phyloP scores from a whole-genome alignment of 768 basidiomycete species.

The Rhizopogon vinicolor region DNA sequence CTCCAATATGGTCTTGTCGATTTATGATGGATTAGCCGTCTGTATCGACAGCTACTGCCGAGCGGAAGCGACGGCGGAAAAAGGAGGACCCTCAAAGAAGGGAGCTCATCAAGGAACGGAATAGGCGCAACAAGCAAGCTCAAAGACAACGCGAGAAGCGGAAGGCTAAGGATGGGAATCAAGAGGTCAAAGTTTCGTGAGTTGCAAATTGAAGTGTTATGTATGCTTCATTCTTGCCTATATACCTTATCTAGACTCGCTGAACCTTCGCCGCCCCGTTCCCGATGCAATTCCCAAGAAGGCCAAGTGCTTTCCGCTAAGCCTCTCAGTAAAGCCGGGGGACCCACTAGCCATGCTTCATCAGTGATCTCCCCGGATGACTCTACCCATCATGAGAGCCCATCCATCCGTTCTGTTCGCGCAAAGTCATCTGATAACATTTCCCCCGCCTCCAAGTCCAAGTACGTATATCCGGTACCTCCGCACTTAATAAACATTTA shows the following conservation, averaged over 20 bases:
- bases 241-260: conserved; percentile 16
- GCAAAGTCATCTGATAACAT: not conserved
- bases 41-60: conserved; percentile 6
- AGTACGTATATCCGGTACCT: not conserved
- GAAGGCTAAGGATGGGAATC: not conserved
- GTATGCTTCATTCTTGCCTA: not conserved
- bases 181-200: conserved; percentile 30
- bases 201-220: conserved; percentile 4
- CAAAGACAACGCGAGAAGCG: too few species aligned
- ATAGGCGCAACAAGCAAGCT: too few species aligned
- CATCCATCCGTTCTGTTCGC: not conserved
- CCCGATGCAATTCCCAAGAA: conserved; percentile 7
- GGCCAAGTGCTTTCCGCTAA: conserved; percentile 12
- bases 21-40: not conserved
- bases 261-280: conserved; percentile 17
- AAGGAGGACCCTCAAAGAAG: too few species aligned
- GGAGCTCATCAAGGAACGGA: too few species aligned
- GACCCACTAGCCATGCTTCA: conserved; percentile 12
- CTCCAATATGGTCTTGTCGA: not conserved
- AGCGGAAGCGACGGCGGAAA: too few species aligned
- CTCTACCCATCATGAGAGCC: not conserved
- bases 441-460: not conserved
- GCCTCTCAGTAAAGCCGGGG: conserved; percentile 15
- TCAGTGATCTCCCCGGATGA: conserved; percentile 4
- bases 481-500: not conserved